phyloP scores from a whole-genome alignment of 2,329 filamentous ascomycete species.

The Beauveria sp. region DNA sequence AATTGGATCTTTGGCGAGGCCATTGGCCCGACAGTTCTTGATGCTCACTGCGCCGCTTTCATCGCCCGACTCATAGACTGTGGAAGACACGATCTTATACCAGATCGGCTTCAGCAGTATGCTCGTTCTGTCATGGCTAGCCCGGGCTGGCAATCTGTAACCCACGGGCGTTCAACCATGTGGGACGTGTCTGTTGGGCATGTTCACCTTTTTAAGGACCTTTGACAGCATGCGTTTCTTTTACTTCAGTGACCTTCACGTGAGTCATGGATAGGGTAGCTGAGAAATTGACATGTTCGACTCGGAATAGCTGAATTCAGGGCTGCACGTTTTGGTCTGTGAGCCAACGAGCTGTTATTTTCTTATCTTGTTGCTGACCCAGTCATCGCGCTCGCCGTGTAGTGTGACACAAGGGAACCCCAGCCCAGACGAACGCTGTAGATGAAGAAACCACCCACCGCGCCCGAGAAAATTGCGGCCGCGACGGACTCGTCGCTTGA shows the following conservation, averaged over 20 bases:
- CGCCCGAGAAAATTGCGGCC: neutral
- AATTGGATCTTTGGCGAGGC: neutral
- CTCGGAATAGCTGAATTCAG: no score
- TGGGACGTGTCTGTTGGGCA: slow-evolving; percentile 3
- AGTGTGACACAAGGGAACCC: neutral
- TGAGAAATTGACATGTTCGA: no score
- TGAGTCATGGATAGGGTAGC: no score
- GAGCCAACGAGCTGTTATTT: no score
- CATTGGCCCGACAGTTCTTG: neutral
- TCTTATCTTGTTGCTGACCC: neutral
- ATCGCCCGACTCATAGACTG: neutral
- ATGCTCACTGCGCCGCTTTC: slow-evolving; percentile 1
- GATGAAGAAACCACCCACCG: neutral
- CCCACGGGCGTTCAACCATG: neutral
- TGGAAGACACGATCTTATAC: neutral
- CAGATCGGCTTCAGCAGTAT: neutral
- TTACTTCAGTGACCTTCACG: neutral
- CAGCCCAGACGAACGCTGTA: neutral
- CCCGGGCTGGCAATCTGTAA: neutral
- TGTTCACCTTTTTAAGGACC: neutral
- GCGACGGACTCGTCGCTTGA: neutral
- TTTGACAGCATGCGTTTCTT: no score
- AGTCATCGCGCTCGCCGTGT: neutral
- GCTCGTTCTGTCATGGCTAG: neutral
- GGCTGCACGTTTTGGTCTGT: no score